These are phyloP conservation scores for Canavalia gladiata DNA, from an alignment of 306 rosid genomes.

Conservation along the genomic window DNA sequence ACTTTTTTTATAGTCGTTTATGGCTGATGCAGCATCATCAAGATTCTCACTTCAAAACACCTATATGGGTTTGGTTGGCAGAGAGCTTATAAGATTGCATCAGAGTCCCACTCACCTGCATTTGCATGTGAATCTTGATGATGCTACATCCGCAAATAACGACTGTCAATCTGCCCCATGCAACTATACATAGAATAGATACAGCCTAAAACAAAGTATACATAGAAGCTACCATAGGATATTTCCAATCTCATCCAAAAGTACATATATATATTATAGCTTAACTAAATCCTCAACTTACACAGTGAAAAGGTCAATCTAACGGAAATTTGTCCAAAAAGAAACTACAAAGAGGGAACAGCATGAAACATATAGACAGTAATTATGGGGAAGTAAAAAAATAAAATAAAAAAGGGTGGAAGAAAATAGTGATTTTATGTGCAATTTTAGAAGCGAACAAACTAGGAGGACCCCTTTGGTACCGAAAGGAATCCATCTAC, in stretches of 20 bases:
- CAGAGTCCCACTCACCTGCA: constrained; percentile 42
- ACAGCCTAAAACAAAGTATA: not conserved
- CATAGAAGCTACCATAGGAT: not conserved
- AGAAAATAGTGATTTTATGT: constrained; percentile 8
- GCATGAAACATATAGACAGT: not conserved
- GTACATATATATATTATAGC: not conserved
- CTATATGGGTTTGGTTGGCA: constrained; percentile 37
- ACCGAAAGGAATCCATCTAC: constrained; percentile 40
- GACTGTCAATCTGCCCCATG: constrained; percentile 66
- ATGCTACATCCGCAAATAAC: constrained; percentile 93
- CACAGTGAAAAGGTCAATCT: constrained; percentile 30
- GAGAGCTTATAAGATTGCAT: constrained; percentile 25
- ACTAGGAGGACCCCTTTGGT: constrained; percentile 1
- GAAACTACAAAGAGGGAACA: constrained; percentile 25
- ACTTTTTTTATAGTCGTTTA: constrained; percentile 61
- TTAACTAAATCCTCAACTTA: not conserved
- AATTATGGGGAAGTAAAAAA: not conserved
- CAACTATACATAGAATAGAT: constrained; percentile 35
- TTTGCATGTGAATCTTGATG: constrained; percentile 97
- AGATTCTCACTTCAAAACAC: constrained; percentile 85
- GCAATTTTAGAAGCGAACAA: not conserved
- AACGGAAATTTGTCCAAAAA: constrained; percentile 4
- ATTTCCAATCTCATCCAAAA: constrained; percentile 33
- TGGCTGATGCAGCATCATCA: constrained; percentile 99
- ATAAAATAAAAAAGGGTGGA: not conserved